Evolutionary conservation across 2,329 filamentous ascomycete genomes (phyloP), one percentile per base, ranked within the genome.

Genomic region (Exophiala sp.): DNA sequence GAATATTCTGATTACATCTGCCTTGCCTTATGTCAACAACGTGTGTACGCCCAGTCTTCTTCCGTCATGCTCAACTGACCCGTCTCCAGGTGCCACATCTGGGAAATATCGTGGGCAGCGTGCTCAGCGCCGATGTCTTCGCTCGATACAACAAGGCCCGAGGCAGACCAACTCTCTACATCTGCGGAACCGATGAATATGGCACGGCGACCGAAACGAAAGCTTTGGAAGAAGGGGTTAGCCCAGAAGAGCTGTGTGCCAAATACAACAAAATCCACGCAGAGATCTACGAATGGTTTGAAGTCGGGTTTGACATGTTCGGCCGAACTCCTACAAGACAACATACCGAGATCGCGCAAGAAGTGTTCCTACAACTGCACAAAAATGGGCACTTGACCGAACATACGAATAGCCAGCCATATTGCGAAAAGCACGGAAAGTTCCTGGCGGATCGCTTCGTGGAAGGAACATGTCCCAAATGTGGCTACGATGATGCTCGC

Each of bases 201-300:
- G 91, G 91, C 50, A 97, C 91, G 10, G 90, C 91, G 18, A 95
- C 90, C 24, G 91, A 96, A 71, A 95, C 91, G 21, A 95, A 95
- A 73, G 91, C 91, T 3, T 80, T 96, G 34, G 88, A 95, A 67
- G 88, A 93, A 66, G 84, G 85, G 11, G 75, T 89, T 57, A 88
- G 84, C 10, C 89, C 91, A 18, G 78, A 86, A 62, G 79, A 90
- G 65, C 81, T 97, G 10, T 96, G 91, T 73, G 81, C 86, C 70
- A 94, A 96, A 73, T 96, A 94, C 74, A 87, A 94, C 72, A 82
- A 81, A 62, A 82, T 95, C 52, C 91, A 96, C 71, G 82, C 88
- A 62, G 87, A 86, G 42, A 85, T 96, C 59, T 97, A 97, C 70
- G 80, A 94, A 68, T 96, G 91, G 88, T 98, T 98, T 73, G 82